These are phyloP conservation scores for Kuraishia hungarica DNA, from an alignment of 805 yeast species.

Conservation along the genomic window DNA sequence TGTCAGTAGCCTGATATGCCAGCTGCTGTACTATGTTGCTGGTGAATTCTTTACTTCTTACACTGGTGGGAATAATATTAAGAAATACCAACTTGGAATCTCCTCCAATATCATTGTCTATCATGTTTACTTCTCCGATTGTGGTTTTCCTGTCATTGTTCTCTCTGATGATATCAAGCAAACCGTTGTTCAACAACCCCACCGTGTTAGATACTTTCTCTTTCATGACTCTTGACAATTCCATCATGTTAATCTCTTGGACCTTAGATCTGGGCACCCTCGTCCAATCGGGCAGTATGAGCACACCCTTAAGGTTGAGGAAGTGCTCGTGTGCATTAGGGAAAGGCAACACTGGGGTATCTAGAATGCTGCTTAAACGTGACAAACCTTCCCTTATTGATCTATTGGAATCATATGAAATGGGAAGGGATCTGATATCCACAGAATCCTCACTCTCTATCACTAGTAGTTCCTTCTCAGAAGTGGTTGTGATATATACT, in stretches of 20 bases:
- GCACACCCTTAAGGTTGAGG: conserved; percentile 52
- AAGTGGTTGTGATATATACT: conserved; percentile 67
- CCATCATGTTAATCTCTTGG: conserved; percentile 18
- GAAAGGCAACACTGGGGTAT: conserved; percentile 49
- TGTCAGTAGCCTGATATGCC: neutral
- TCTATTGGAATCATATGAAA: conserved; percentile 34
- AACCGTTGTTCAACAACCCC: conserved; percentile 19
- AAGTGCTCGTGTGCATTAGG: conserved; percentile 47
- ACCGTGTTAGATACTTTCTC: conserved; percentile 17
- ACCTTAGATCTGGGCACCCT: conserved; percentile 22
- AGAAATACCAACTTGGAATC: conserved; percentile 21
- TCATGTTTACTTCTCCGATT: conserved; percentile 14
- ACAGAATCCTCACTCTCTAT: conserved; percentile 52
- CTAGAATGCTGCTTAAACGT: conserved; percentile 39
- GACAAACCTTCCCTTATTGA: conserved; percentile 38
- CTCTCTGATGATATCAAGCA: conserved; percentile 18
- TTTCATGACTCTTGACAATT: conserved; percentile 17
- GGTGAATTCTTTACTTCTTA: neutral
- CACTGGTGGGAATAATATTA: conserved; percentile 16
- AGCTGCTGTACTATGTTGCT: neutral
- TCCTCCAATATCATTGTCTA: conserved; percentile 13
- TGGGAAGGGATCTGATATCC: conserved; percentile 59
- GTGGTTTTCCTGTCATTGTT: conserved; percentile 17
- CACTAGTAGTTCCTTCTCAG: conserved; percentile 45
- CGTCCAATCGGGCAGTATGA: conserved; percentile 55